Conservation (phyloP, 805 yeast genomes). For the Ogataea pilisensis region DNA sequence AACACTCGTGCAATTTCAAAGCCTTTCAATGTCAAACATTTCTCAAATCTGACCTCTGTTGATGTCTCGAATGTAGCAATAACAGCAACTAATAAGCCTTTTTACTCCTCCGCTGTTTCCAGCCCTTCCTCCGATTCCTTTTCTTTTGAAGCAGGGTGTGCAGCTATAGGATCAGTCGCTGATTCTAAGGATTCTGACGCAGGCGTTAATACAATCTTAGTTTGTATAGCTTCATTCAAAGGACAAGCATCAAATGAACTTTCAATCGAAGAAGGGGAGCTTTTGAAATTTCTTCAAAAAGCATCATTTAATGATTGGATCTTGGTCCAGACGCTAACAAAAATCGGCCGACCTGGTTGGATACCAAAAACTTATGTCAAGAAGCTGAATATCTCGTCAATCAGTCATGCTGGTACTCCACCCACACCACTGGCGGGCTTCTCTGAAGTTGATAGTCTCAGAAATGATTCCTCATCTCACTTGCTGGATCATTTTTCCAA, state of each 20-base stretch:
- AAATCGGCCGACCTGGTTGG: slow-evolving; percentile 42
- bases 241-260: slow-evolving; percentile 44
- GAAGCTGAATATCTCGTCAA: slow-evolving; percentile 7
- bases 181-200: not conserved
- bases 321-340: slow-evolving; percentile 50
- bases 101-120: too few species aligned
- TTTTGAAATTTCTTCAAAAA: slow-evolving; percentile 44
- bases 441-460: too few species aligned
- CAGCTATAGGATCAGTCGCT: not conserved
- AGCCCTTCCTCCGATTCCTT: not conserved
- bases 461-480: too few species aligned
- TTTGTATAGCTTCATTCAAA: slow-evolving; percentile 42
- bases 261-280: slow-evolving; percentile 45
- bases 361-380: slow-evolving; percentile 43
- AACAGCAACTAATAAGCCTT: not conserved
- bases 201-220: slow-evolving; percentile 34
- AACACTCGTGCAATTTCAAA: not conserved
- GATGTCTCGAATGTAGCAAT: not conserved
- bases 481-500: too few species aligned
- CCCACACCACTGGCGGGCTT: not conserved
- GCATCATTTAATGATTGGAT: slow-evolving; percentile 49
- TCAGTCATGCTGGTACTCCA: not conserved
- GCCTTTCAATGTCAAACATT: slow-evolving; percentile 2
- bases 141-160: not conserved
- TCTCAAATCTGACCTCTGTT: not conserved